Evolutionary conservation across 1,284 basidiomycete species (phyloP).

Genomic region (Flammula alnicola): DNA sequence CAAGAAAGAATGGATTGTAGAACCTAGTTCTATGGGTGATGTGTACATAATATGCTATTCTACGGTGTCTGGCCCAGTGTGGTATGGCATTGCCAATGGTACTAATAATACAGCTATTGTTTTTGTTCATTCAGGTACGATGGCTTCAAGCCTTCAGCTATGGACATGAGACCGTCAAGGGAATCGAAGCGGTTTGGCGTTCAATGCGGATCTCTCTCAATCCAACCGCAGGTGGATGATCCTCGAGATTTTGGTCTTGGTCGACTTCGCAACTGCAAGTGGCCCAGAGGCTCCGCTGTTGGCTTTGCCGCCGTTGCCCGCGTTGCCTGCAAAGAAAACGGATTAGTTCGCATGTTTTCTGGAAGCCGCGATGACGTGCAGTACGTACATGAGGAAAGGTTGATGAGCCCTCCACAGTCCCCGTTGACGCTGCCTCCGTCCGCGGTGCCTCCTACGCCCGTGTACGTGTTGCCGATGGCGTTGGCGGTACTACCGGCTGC

Average conservation of each 20-base stretch:
- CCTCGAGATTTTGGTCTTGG: conserved; percentile 1
- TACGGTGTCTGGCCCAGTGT: too few relatives aligned
- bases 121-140: not conserved
- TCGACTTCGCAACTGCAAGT: not conserved
- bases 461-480: conserved; percentile 29
- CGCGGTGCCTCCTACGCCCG: conserved; percentile 37
- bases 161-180: not conserved
- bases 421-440: conserved; percentile 36
- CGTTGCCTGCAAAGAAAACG: conserved; percentile 33
- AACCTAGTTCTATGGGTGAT: too few relatives aligned
- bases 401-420: conserved; percentile 26
- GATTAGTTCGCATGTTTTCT: not conserved
- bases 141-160: not conserved
- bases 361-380: not conserved
- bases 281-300: conserved; percentile 16
- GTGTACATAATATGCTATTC: too few relatives aligned
- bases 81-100: conserved; percentile 24
- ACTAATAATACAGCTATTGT: conserved; percentile 15
- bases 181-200: too few relatives aligned
- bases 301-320: conserved; percentile 30
- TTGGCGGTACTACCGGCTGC: conserved; percentile 11
- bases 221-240: conserved; percentile 8
- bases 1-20: too few relatives aligned
- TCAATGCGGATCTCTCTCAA: not conserved
- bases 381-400: conserved; percentile 33